phyloP scores from a whole-genome alignment of 1,284 basidiomycete species.

The Ceratobasidium sp. region DNA sequence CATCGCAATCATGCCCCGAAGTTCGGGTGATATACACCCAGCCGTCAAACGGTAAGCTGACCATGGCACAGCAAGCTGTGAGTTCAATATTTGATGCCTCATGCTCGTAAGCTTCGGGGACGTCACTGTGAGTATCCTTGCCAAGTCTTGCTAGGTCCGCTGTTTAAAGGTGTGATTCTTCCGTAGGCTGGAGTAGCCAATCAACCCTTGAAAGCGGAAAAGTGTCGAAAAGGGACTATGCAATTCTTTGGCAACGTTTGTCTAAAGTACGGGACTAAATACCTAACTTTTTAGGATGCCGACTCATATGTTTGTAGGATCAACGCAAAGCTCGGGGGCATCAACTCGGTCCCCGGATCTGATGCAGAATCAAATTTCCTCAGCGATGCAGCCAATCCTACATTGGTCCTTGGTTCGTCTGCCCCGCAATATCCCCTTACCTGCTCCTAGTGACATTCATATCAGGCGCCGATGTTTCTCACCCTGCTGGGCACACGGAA shows the following conservation, averaged over 20 bases:
- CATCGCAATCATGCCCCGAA: constrained; percentile 77
- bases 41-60: constrained; percentile 76
- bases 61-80: neutral
- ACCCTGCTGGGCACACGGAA: constrained; percentile 78
- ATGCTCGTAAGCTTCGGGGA: constrained; percentile 72
- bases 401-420: constrained; percentile 74
- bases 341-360: constrained; percentile 72
- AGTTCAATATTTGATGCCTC: constrained; percentile 55
- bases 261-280: constrained; percentile 68
- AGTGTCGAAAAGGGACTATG: constrained; percentile 53
- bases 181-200: constrained; percentile 74
- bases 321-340: constrained; percentile 83
- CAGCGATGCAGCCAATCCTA: constrained; percentile 74
- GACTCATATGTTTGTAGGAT: constrained; percentile 62
- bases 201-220: constrained; percentile 65
- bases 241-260: constrained; percentile 84
- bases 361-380: constrained; percentile 70
- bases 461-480: constrained; percentile 78
- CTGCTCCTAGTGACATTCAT: neutral
- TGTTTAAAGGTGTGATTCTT: constrained; percentile 12
- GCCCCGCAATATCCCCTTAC: neutral
- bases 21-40: constrained; percentile 77
- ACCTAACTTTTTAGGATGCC: too few species aligned
- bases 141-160: neutral
- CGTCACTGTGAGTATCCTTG: constrained; percentile 53